Evolutionary conservation across 1,284 basidiomycete species (phyloP).

Genomic region (Moesziomyces aphidis): DNA sequence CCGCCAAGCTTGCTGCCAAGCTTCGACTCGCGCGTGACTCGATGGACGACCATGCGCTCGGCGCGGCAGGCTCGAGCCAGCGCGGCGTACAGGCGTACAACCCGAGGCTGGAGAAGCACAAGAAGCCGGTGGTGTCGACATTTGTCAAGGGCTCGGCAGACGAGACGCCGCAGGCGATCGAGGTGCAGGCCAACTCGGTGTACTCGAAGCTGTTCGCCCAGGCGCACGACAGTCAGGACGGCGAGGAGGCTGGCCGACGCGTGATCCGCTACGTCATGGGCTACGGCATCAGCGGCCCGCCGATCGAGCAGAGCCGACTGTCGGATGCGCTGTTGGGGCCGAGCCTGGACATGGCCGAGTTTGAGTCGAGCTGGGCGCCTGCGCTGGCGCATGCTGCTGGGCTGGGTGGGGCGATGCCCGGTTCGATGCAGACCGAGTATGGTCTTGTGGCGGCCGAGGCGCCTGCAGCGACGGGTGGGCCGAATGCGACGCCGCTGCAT

Average conservation of each 20-base stretch:
- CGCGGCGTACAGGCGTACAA: conserved; percentile 41
- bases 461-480: conserved; percentile 48
- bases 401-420: conserved; percentile 32
- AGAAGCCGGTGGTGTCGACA: conserved; percentile 55
- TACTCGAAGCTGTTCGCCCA: conserved; percentile 44
- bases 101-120: conserved; percentile 44
- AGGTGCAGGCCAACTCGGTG: conserved; percentile 46
- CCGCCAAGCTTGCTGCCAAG: conserved; percentile 58
- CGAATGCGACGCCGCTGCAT: conserved; percentile 65
- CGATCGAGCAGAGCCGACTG: conserved; percentile 56
- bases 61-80: conserved; percentile 12
- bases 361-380: conserved; percentile 60
- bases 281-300: conserved; percentile 64
- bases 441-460: conserved; percentile 36
- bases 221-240: conserved; percentile 39
- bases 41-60: conserved; percentile 44
- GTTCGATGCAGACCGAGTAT: conserved; percentile 37
- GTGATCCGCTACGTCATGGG: conserved; percentile 62
- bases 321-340: conserved; percentile 59
- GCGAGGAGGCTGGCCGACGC: conserved; percentile 13
- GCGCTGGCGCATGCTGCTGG: conserved; percentile 58
- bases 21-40: conserved; percentile 54
- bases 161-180: conserved; percentile 40
- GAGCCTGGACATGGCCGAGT: conserved; percentile 58
- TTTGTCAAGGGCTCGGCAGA: conserved; percentile 50